These are phyloP conservation scores for Boletus rubroflammeus DNA, from an alignment of 768 basidiomycete genomes.

Conservation along the genomic window DNA sequence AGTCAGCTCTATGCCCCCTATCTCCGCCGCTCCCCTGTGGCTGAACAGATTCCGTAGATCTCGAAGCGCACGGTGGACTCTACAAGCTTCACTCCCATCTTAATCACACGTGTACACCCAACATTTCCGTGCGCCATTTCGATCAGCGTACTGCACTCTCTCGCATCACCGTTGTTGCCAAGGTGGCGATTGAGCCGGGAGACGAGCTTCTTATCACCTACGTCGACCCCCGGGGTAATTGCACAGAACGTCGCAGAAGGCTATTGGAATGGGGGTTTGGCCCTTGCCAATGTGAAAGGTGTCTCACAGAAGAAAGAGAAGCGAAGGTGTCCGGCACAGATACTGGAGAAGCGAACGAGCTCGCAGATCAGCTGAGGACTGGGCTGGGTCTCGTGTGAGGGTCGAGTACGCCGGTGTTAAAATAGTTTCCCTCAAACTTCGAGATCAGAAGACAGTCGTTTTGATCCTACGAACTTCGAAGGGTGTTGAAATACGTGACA, in stretches of 20 bases:
- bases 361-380: conserved; percentile 61
- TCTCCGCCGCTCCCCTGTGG: neutral
- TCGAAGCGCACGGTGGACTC: conserved; percentile 84
- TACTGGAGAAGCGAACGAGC: conserved; percentile 34
- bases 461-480: no score
- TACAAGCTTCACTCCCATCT: conserved; percentile 84
- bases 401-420: no score
- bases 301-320: conserved; percentile 53
- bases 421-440: no score
- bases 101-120: conserved; percentile 83
- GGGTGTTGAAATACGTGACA: neutral
- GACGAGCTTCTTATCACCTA: conserved; percentile 80
- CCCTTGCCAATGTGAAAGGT: conserved; percentile 63
- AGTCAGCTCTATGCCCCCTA: conserved; percentile 44
- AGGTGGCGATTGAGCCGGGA: conserved; percentile 55
- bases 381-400: conserved; percentile 51
- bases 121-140: conserved; percentile 73
- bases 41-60: conserved; percentile 40
- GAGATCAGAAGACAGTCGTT: no score
- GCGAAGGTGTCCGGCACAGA: conserved; percentile 9
- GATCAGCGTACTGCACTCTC: conserved; percentile 65
- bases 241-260: conserved; percentile 45
- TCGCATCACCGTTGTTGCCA: conserved; percentile 74
- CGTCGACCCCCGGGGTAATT: conserved; percentile 53
- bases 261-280: conserved; percentile 76